Conservation (phyloP, 2,329 filamentous ascomycete genomes). For the Aspergillus sp. region DNA sequence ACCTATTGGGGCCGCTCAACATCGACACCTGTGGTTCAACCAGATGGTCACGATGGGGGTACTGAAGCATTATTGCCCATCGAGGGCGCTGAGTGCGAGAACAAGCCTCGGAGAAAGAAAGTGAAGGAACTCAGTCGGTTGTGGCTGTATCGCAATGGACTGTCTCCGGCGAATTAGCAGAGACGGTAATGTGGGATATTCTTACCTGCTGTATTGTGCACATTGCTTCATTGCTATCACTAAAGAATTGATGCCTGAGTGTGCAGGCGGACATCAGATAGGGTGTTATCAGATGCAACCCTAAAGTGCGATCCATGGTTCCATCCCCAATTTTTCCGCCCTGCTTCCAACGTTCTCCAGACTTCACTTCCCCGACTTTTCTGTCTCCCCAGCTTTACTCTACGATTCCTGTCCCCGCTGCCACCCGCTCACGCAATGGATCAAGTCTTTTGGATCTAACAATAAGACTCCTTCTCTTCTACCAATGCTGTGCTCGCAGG, state of each 20-base stretch:
- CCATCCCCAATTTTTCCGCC: not conserved
- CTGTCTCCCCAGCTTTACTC: not conserved
- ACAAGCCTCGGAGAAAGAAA: conserved; percentile 9
- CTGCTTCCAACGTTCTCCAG: not conserved
- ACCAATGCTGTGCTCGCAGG: not conserved
- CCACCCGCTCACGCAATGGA: not conserved
- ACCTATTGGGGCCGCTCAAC: not conserved
- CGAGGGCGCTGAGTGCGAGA: not conserved
- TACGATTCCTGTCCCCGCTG: not conserved
- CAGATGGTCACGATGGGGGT: not conserved
- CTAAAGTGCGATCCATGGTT: not conserved
- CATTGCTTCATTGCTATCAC: not conserved
- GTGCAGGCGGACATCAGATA: not conserved
- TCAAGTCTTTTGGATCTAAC: not conserved
- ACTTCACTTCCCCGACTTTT: not conserved
- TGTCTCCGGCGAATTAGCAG: conserved; percentile 15
- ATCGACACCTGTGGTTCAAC: not conserved
- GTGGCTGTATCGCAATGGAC: conserved; percentile 41
- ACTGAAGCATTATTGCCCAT: not conserved
- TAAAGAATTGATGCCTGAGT: not conserved
- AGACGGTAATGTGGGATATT: not conserved
- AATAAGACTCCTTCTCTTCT: not conserved
- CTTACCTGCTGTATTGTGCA: not conserved
- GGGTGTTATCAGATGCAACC: not conserved
- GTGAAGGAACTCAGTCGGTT: conserved; percentile 38